Evolutionary conservation across 2,329 filamentous ascomycete genomes (phyloP), one percentile per base, ranked within the genome.

Genomic region (Fusarium caatingaense): DNA sequence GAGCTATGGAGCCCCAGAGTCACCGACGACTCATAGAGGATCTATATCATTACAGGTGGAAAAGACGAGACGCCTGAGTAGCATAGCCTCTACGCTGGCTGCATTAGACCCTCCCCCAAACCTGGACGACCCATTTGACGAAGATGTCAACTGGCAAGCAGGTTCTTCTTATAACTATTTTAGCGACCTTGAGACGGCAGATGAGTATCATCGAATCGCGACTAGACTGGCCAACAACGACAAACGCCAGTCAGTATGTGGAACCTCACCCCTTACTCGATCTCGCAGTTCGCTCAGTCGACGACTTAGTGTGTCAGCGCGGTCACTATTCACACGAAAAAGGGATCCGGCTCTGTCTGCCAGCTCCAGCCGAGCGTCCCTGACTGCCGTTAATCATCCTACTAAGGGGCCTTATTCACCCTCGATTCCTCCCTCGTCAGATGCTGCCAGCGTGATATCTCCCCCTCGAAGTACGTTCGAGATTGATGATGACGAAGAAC

Each of bases 151-250:
- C 42, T 72, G 66, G 68, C 72, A 59, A 10, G 53, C 57, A 21
- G 65, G 67, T 25, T 58, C 50, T 23, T 69, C 60, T 16, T 71
- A 75, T 51, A 74, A 68, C 46, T 74, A 78, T 42, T 77, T 78
- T 21, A 76, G 71, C 51, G 78, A 80, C 56, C 66, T 64, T 21
- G 75, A 74, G 50, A 74, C 75, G 7, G 75, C 78, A 4, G 76
- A 74, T 45, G 79, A 80, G 44, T 81, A 81, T 32, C 79, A 81
- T 58, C 74, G 74, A 11, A 76, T 81, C 50, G 73, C 79, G 18
- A 73, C 73, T 20, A 74, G 76, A 53, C 69, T 81, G 27, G 79
- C 79, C 20, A 69, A 67, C 47, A 65, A 68, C 48, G 72, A 73
- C 58, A 73, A 66, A 48, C 73, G 68, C 15, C 63, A 76, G 23